phyloP scores from a whole-genome alignment of 345 rosid genomes.

The Rhodamnia argentea region DNA sequence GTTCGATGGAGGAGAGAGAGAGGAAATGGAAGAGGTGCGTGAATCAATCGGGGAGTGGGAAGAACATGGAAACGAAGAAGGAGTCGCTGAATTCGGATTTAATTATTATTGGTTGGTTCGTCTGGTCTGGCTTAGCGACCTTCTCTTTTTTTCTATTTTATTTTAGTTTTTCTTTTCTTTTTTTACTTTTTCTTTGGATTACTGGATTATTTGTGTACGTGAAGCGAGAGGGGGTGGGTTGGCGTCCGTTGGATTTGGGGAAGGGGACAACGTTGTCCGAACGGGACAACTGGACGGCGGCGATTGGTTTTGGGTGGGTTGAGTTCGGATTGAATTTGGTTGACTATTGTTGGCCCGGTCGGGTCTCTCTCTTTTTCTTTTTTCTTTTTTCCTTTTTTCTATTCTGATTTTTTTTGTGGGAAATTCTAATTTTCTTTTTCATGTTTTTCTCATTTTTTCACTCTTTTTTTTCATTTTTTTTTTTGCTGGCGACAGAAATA shows the following conservation, averaged over 20 bases:
- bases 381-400: not conserved
- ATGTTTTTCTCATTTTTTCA: too few relatives aligned
- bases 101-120: not conserved
- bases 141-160: fast-evolving
- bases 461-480: too few relatives aligned
- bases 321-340: not conserved
- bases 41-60: not conserved
- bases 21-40: not conserved
- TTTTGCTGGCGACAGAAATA: not conserved
- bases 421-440: too few relatives aligned
- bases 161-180: not conserved
- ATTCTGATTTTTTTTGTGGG: not conserved
- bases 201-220: not conserved
- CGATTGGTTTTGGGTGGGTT: not conserved
- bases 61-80: not conserved
- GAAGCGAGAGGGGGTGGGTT: not conserved
- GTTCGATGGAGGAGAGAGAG: not conserved
- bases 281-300: not conserved
- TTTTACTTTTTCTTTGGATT: not conserved
- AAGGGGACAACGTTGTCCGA: not conserved
- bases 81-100: not conserved
- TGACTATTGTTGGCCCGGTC: not conserved
- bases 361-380: not conserved
- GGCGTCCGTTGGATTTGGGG: not conserved
- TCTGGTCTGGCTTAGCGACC: not conserved